Evolutionary conservation across 257 asterid genomes (phyloP).

Genomic region (Solanum dulcamara): DNA sequence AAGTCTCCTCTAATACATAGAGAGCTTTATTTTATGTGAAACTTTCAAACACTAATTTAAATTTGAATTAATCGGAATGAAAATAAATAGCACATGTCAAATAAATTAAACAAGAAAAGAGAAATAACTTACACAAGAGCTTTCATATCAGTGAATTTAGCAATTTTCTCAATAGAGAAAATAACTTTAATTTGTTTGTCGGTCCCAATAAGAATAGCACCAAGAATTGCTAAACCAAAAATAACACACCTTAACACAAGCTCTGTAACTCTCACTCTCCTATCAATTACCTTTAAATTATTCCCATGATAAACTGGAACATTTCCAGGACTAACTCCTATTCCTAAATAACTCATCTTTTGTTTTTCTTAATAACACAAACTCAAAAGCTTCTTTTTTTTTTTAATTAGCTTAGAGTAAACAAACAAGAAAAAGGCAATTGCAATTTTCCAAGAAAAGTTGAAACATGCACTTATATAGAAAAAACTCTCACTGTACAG

Average conservation of each 20-base stretch:
- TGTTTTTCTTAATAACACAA: background rate
- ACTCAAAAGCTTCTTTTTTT: background rate
- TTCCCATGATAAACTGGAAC: slow-evolving; percentile 72
- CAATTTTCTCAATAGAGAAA: slow-evolving; percentile 67
- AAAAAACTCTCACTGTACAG: background rate
- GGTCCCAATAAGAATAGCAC: slow-evolving; percentile 65
- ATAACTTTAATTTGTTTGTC: slow-evolving; percentile 75
- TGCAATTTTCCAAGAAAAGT: background rate
- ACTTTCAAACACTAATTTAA: background rate
- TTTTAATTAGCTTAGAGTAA: background rate
- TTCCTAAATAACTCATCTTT: slow-evolving; percentile 65
- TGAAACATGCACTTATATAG: background rate
- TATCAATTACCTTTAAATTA: slow-evolving; percentile 61
- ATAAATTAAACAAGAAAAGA: background rate
- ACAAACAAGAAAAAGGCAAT: background rate
- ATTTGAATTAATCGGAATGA: background rate
- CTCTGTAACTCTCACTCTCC: slow-evolving; percentile 65
- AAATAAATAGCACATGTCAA: background rate
- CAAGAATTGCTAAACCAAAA: slow-evolving; percentile 48
- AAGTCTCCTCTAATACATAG: background rate
- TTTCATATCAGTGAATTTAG: slow-evolving; percentile 89
- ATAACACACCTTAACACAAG: slow-evolving; percentile 59
- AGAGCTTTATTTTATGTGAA: background rate
- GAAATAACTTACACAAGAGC: slow-evolving; percentile 63
- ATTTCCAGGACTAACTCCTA: slow-evolving; percentile 93